Evolutionary conservation across 257 asterid genomes (phyloP), one percentile per base, ranked within the genome.

Genomic region (Mentha longifolia): DNA sequence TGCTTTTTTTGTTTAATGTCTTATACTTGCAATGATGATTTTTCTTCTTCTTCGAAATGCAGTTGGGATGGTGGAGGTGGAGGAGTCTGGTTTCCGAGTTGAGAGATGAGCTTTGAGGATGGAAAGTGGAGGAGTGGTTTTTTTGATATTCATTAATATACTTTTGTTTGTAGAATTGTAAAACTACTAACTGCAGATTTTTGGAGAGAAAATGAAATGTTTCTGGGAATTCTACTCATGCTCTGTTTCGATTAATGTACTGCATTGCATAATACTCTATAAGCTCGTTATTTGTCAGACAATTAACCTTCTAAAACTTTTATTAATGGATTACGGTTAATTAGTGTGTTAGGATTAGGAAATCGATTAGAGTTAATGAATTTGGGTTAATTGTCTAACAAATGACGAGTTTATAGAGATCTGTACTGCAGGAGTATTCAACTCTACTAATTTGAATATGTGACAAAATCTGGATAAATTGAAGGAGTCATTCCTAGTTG

Each of bases 121-220:
- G 47, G 14, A 42, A 22, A 8, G 47, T 10, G 47, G 62, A 28
- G 22, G 55, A 15, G 63, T 58, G 43, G n/a, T 13, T 58, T 72
- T 9, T 42, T 10, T 42, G 47, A 10, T 35, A 35, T 35, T 35
- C 9, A 35, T 35, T 35, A 76, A 72, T 83, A 57, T 80, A 76
- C 78, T 17, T 66, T 17, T 66, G 61, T 71, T 76, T 83, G 73
- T 73, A 78, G 78, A 70, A 42, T 68, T 89, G 91, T 89, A 82
- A 74, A 80, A 87, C 58, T 37, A 82, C 85, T 87, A 81, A 86
- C 83, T 66, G 70, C 67, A 70, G 54, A 81, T 74, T 85, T 76
- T 76, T 80, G 85, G 85, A 67, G 64, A 61, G 80, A 74, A 74
- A 80, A 65, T 73, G 15, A 17, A 51, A 68, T 68, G 51, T 35